phyloP scores from a whole-genome alignment of 2,329 filamentous ascomycete genomes.

The Neofusicoccum sp. region DNA sequence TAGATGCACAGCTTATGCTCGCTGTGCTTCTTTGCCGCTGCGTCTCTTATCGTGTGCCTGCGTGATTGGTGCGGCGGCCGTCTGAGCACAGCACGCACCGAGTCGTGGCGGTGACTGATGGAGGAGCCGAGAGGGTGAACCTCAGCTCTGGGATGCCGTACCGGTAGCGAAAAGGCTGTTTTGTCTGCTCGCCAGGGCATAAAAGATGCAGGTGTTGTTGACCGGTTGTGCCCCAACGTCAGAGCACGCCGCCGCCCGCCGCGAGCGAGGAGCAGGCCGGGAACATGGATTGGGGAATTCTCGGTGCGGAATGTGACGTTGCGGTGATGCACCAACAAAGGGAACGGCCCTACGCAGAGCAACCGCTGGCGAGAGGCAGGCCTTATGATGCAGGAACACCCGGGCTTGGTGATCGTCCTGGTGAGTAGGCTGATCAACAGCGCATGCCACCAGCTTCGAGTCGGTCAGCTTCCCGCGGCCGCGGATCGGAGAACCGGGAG shows the following conservation, averaged over 20 bases:
- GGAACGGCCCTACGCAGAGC: neutral
- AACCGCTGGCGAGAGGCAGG: neutral
- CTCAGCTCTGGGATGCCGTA: too few relatives aligned
- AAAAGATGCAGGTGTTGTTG: neutral
- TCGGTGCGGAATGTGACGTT: conserved; percentile 7
- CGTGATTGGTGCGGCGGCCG: neutral
- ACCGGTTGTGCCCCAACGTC: neutral
- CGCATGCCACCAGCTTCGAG: conserved; percentile 9
- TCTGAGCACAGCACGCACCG: neutral
- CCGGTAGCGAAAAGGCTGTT: too few relatives aligned
- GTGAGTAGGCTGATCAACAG: conserved; percentile 12
- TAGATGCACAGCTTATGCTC: conserved; percentile 3
- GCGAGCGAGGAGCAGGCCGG: too few relatives aligned
- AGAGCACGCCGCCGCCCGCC: too few relatives aligned
- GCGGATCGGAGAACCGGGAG: neutral
- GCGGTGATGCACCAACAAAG: conserved; percentile 2
- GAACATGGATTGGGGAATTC: neutral
- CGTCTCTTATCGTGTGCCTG: conserved; percentile 8
- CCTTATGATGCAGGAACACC: conserved; percentile 8
- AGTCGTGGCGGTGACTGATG: conserved; percentile 6
- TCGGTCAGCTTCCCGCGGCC: conserved; percentile 9
- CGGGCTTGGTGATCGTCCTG: conserved; percentile 4
- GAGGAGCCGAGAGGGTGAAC: neutral
- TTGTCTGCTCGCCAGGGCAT: neutral
- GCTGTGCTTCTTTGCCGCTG: neutral